Conservation (phyloP, 805 yeast genomes). For the Debaryomyces hansenii region DNA sequence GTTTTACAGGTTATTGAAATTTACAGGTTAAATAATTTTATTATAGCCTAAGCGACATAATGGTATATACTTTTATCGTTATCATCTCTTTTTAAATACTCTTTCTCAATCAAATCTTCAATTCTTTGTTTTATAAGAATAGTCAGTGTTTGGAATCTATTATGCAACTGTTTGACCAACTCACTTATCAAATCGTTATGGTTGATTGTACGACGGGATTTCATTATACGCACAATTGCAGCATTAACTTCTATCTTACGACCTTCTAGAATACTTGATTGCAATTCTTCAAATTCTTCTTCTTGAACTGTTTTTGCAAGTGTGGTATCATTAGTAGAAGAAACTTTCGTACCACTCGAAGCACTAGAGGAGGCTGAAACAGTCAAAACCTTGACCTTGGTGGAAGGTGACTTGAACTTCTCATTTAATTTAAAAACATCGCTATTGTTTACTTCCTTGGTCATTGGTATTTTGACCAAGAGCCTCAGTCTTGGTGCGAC, state of each 20-base stretch:
- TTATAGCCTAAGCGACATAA: conserved; percentile 56
- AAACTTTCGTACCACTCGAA: conserved; percentile 2
- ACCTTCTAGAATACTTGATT: conserved; percentile 59
- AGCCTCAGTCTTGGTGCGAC: conserved; percentile 80
- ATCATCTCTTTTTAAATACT: conserved; percentile 72
- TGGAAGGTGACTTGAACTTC: conserved; percentile 64
- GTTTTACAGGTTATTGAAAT: not conserved
- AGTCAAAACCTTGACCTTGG: conserved; percentile 73
- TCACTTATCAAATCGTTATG: conserved; percentile 72
- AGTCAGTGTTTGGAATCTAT: conserved; percentile 70
- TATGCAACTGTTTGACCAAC: conserved; percentile 55
- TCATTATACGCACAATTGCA: conserved; percentile 86
- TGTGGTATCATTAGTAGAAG: conserved; percentile 20
- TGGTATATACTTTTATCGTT: conserved; percentile 60
- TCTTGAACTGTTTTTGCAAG: conserved; percentile 45
- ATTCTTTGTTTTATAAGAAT: conserved; percentile 67
- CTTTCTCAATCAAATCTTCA: conserved; percentile 75
- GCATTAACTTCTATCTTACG: conserved; percentile 75
- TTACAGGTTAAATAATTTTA: conserved; percentile 1
- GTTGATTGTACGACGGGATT: conserved; percentile 58
- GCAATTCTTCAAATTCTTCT: conserved; percentile 51
- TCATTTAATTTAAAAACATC: conserved; percentile 71
- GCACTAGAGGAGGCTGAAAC: conserved; percentile 37
- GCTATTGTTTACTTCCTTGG: conserved; percentile 60
- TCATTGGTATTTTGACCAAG: conserved; percentile 71